Evolutionary conservation across 1,284 basidiomycete genomes (phyloP), one percentile per base, ranked within the genome.

Genomic region (Schizophyllum amplum): DNA sequence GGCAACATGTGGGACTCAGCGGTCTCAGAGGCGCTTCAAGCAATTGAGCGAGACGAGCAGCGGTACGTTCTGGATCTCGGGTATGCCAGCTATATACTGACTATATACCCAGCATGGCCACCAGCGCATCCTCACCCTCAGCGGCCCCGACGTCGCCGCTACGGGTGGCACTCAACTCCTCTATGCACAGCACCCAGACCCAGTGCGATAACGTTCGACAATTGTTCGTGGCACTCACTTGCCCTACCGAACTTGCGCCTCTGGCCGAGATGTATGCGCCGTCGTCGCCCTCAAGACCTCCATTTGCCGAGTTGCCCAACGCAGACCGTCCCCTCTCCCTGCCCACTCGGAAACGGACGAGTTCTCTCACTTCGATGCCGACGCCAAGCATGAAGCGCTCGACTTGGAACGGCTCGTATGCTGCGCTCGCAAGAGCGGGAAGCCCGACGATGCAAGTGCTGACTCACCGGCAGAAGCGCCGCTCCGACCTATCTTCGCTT

Each of bases 251-350:
- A 61, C 72, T 90, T 15, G 75, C 83, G 7, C 89, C 89, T 64
- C 74, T 92, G 7, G 75, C 86, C 3, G 87, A 90, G 69, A 92
- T 92, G 89, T 92, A 92, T 67, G 87, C 87, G 0, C 90, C 90
- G 2, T 78, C 87, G 0, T 87, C 84, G 1, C 83, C 85, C 13
- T 67, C 76, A 53, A 56, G 67, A 24, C 66, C 51, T 58, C 51
- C 53, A 61, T 50, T n/a, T 20, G 21, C 20, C 9, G 24, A 22
- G 48, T 20, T 50, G 59, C 48, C 53, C 53, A 26, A 57, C 62
- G 42, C 24, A 57, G 47, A 42, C 68, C 70, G 75, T 22, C 72
- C 72, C 1, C 67, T 78, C 22, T 82, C 80, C 7, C 71, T 78
- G 57, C 76, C 79, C 4, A 71, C 68, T 24, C 49, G 46, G 55